A percentile compares a stretch with the other conserved stretches of the same genome.
phyloP scores from a whole-genome alignment of 176 grass and related monocot species.

The Hsuehochloa calcarea region DNA sequence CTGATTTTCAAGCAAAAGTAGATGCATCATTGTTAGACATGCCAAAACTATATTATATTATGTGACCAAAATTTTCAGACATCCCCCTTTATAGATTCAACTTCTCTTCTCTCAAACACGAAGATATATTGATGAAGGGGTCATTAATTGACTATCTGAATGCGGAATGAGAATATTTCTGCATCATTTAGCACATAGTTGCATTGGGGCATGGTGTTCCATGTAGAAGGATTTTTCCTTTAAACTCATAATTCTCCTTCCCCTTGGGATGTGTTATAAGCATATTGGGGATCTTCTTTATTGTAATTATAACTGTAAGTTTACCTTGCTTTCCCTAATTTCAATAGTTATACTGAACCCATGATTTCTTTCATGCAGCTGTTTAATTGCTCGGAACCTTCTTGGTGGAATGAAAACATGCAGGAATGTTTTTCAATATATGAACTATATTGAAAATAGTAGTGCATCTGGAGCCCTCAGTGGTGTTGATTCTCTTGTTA shows the following conservation, averaged over 20 bases:
- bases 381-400: conserved; percentile 89
- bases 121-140: background rate
- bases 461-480: conserved; percentile 57
- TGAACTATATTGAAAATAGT: conserved; percentile 74
- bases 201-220: background rate
- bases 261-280: background rate
- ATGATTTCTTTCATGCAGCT: conserved; percentile 55
- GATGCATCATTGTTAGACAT: background rate
- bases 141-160: background rate
- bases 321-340: conserved; percentile 23
- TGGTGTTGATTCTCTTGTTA: conserved; percentile 74
- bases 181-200: background rate
- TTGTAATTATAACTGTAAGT: background rate
- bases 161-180: background rate
- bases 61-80: background rate
- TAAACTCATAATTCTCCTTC: background rate
- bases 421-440: conserved; percentile 81
- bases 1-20: background rate
- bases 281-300: background rate
- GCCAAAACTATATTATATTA: background rate
- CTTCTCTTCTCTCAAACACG: background rate
- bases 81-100: background rate
- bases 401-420: conserved; percentile 97
- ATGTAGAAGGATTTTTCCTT: background rate
- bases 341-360: conserved; percentile 19